A percentile compares a stretch with the other conserved stretches of the same genome.
These are phyloP conservation scores for Huntiella decipiens DNA, from an alignment of 2,329 filamentous ascomycete species.

Conservation along the genomic window DNA sequence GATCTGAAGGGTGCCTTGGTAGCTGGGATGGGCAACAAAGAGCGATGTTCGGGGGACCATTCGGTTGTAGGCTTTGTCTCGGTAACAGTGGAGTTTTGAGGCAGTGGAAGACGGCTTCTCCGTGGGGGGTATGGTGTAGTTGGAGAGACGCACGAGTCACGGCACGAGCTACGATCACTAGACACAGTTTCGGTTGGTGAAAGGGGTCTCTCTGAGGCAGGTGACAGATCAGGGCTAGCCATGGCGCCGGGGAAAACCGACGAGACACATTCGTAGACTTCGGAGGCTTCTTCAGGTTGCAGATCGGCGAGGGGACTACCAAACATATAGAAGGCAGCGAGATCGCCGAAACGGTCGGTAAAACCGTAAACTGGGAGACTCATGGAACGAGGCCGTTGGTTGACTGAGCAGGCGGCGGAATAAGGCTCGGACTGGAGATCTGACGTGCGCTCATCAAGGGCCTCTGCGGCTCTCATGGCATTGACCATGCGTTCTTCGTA, in stretches of 20 bases:
- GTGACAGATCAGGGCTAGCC: background rate
- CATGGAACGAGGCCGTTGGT: constrained; percentile 26
- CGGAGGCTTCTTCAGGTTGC: background rate
- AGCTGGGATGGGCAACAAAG: constrained; percentile 1
- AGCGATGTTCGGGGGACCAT: constrained; percentile 7
- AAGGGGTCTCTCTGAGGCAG: constrained; percentile 5
- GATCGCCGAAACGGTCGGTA: constrained; percentile 24
- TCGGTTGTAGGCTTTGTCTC: constrained; percentile 5
- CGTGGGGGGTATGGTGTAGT: constrained; percentile 10
- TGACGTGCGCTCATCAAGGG: constrained; percentile 35
- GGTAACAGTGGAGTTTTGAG: background rate
- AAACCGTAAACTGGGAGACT: constrained; percentile 30
- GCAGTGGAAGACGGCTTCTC: background rate
- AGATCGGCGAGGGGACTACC: constrained; percentile 16
- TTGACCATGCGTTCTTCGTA: constrained; percentile 29
- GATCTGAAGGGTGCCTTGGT: constrained; percentile 8
- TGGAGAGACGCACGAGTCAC: constrained; percentile 10
- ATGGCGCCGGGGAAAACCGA: constrained; percentile 6
- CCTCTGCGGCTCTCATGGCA: constrained; percentile 41
- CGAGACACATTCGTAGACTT: constrained; percentile 5
- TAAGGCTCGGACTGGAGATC: constrained; percentile 33
- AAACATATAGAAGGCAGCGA: constrained; percentile 30
- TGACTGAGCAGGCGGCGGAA: constrained; percentile 22
- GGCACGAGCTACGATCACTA: constrained; percentile 11
- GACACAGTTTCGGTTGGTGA: constrained; percentile 12